These are phyloP conservation scores for Nakazawaea ambrosiae DNA, from an alignment of 805 yeast genomes.

Conservation along the genomic window DNA sequence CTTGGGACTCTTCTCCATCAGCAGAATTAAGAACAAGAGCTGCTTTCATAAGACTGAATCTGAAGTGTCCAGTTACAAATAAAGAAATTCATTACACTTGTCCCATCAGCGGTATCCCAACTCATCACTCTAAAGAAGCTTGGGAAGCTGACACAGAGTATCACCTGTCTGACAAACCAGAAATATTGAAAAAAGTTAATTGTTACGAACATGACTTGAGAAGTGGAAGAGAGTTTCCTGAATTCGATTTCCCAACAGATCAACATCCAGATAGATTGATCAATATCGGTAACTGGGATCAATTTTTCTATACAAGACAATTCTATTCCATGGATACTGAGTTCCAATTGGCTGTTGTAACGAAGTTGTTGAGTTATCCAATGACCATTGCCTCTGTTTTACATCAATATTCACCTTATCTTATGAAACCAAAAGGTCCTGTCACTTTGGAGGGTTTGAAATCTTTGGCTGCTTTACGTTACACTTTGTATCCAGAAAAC, in stretches of 20 bases:
- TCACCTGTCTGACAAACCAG: constrained; percentile 60
- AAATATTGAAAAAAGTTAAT: constrained; percentile 77
- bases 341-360: constrained; percentile 90
- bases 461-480: constrained; percentile 86
- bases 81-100: constrained; percentile 79
- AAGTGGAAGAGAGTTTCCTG: constrained; percentile 91
- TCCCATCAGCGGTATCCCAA: constrained; percentile 93
- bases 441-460: constrained; percentile 88
- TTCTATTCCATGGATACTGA: constrained; percentile 96
- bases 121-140: constrained; percentile 85
- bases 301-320: constrained; percentile 85
- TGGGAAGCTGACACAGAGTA: constrained; percentile 79
- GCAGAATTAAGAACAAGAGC: constrained; percentile 87
- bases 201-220: constrained; percentile 92
- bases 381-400: constrained; percentile 78
- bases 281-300: constrained; percentile 84
- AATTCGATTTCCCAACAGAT: constrained; percentile 83
- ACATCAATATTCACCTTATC: constrained; percentile 82
- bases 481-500: constrained; percentile 75
- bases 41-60: constrained; percentile 79
- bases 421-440: constrained; percentile 77
- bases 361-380: constrained; percentile 92
- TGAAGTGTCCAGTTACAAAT: constrained; percentile 85
- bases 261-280: constrained; percentile 71
- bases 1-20: constrained; percentile 90